Evolutionary conservation across 805 yeast genomes (phyloP).

Genomic region (Teunomyces pallodes): DNA sequence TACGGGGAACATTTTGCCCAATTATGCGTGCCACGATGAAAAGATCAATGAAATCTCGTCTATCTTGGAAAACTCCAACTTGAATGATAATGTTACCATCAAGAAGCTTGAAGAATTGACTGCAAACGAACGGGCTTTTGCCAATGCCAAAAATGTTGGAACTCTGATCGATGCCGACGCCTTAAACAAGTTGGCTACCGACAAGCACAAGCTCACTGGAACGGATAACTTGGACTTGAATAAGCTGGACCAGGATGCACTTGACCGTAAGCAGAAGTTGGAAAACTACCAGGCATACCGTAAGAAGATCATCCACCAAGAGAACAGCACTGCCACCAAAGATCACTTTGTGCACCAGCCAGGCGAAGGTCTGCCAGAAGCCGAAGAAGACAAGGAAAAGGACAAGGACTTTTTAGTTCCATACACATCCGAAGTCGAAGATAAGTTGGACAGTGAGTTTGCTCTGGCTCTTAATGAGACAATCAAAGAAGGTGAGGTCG

Average conservation of each 20-base stretch:
- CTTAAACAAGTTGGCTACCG: constrained; percentile 29
- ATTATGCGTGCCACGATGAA: constrained; percentile 48
- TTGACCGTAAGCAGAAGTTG: constrained; percentile 47
- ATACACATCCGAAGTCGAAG: constrained; percentile 66
- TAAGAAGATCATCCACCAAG: constrained; percentile 58
- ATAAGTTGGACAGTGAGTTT: constrained; percentile 57
- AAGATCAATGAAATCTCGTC: constrained; percentile 37
- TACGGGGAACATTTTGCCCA: constrained; percentile 58
- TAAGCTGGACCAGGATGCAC: constrained; percentile 46
- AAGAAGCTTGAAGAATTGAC: constrained; percentile 53
- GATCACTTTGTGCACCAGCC: constrained; percentile 1
- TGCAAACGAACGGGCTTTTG: constrained; percentile 58
- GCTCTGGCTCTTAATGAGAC: constrained; percentile 54
- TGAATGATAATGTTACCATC: constrained; percentile 46
- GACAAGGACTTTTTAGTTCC: constrained; percentile 48
- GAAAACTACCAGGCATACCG: constrained; percentile 60
- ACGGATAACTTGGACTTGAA: constrained; percentile 42
- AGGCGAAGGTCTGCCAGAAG: background rate
- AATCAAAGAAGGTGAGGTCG: constrained; percentile 54
- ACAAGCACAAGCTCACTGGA: constrained; percentile 43
- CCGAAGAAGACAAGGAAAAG: constrained; percentile 7
- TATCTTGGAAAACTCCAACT: constrained; percentile 37
- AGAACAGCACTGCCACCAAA: constrained; percentile 12
- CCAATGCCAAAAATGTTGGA: constrained; percentile 51
- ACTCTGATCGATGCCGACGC: constrained; percentile 31